Evolutionary conservation across 2,329 filamentous ascomycete genomes (phyloP), one percentile per base, ranked within the genome.

Genomic region (Chaetomium olivaceum): DNA sequence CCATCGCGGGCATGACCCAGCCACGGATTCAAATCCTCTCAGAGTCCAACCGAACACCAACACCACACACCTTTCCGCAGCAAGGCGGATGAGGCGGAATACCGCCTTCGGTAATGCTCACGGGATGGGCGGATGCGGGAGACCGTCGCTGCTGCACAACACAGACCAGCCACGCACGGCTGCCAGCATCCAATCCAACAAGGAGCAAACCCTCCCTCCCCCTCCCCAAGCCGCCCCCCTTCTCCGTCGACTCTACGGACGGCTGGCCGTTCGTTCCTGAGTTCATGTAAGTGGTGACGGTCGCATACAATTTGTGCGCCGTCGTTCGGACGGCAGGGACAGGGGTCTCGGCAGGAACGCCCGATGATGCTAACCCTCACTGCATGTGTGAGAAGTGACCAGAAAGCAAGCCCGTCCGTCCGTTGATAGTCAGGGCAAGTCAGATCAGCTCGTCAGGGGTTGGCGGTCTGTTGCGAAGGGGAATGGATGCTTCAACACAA

Each of bases 331-430:
- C n/a, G 48, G 14, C 54, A 58, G 33, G 58, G 58, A 55, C 46
- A 43, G 27, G 54, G 58, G 33, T 58, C 51, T 58, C 63, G 58
- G 58, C 31, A 52, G 58, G 55, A 54, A 51, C 7, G 1, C 21
- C 21, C 27, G n/a, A 43, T 50, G n/a, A 43, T 50, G 33, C 29
- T 50, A 61, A 36, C 39, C 11, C 36, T 27, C 25, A 2, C 21
- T n/a, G 39, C 7, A 61, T 39, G 27, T 39, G 27, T 57, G 57
- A 61, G 29, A 61, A 51, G 62, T 57, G 62, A 64, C n/a, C 11
- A 8, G 4, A n/a, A n/a, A 29, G 16, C 21, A 3, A 25, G 25
- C 12, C 31, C n/a, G n/a, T 6, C 31, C 7, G n/a, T 21, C 54
- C 29, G 6, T 39, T 5, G 36, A 23, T 4, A 31, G 23, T 25